Percentiles rank a stretch among this genome's conserved stretches.
Conservation (phyloP, 2,329 filamentous ascomycete species). For the Fusarium newnesense region DNA sequence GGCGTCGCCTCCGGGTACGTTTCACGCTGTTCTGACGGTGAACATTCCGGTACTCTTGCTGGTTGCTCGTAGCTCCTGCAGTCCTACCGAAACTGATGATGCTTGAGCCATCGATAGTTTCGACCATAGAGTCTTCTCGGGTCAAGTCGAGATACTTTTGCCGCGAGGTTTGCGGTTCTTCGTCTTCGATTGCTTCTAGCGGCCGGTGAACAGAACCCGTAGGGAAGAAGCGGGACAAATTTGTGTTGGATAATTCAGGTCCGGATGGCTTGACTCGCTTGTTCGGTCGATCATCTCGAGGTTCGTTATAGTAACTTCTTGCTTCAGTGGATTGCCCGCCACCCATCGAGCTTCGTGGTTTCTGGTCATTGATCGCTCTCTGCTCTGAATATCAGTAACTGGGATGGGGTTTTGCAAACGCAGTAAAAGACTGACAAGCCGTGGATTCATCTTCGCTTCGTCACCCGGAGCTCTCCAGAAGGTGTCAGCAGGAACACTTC, state of each 20-base stretch:
- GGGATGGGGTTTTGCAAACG: background rate
- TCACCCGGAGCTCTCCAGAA: constrained; percentile 40
- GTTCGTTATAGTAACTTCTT: background rate
- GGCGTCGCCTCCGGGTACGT: constrained; percentile 16
- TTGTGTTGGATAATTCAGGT: background rate
- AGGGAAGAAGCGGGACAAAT: constrained; percentile 4
- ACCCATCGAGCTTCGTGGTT: constrained; percentile 38
- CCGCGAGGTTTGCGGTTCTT: background rate
- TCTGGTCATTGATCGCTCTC: constrained; percentile 40
- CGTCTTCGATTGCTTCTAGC: constrained; percentile 29
- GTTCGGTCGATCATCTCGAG: constrained; percentile 20
- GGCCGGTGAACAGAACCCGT: background rate
- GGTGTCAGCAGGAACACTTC: constrained; percentile 32
- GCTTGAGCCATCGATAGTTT: constrained; percentile 32
- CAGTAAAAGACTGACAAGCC: constrained; percentile 38
- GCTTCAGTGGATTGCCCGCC: background rate
- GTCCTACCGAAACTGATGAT: constrained; percentile 20
- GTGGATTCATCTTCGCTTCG: constrained; percentile 32
- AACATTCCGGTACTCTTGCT: constrained; percentile 38
- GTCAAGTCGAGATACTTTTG: constrained; percentile 26
- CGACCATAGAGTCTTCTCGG: constrained; percentile 32
- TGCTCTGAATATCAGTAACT: constrained; percentile 27
- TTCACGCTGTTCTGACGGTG: constrained; percentile 10
- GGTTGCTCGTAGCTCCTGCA: constrained; percentile 12
- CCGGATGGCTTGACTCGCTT: constrained; percentile 40